These are phyloP conservation scores for Trichomonas vaginalis DNA, from an alignment of 208 protist species.

Conservation along the genomic window DNA sequence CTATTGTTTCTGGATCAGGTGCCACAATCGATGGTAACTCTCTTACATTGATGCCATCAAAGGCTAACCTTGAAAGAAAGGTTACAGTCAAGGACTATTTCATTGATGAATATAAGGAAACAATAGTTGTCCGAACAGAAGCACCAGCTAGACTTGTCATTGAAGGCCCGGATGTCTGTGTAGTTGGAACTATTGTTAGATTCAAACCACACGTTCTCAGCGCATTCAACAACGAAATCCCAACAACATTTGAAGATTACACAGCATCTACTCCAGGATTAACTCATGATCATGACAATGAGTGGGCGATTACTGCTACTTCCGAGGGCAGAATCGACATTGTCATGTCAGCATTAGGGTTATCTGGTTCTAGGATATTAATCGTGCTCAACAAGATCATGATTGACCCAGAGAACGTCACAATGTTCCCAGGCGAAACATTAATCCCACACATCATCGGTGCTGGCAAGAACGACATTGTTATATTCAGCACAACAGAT, in stretches of 20 bases:
- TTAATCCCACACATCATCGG: not conserved
- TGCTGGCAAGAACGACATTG: not conserved
- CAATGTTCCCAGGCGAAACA: not conserved
- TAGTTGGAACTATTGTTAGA: not conserved
- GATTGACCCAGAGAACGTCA: not conserved
- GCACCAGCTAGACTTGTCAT: not conserved
- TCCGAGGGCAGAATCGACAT: not conserved
- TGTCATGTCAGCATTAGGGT: not conserved
- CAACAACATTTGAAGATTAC: not conserved
- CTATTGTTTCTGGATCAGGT: not conserved
- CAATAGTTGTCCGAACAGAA: not conserved
- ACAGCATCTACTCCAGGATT: not conserved
- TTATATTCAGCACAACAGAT: not conserved
- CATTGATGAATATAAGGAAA: not conserved
- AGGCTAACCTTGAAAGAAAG: not conserved
- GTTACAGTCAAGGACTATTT: not conserved
- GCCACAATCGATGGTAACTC: not conserved
- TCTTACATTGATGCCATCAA: not conserved
- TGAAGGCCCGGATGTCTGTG: not conserved
- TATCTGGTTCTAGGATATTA: not conserved
- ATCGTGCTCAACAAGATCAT: not conserved
- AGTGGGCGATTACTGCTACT: not conserved
- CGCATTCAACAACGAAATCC: not conserved
- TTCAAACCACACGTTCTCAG: not conserved
- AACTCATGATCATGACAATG: not conserved